Evolutionary conservation across 2,329 filamentous ascomycete genomes (phyloP).

Genomic region (Trichoderma cornu-damae): DNA sequence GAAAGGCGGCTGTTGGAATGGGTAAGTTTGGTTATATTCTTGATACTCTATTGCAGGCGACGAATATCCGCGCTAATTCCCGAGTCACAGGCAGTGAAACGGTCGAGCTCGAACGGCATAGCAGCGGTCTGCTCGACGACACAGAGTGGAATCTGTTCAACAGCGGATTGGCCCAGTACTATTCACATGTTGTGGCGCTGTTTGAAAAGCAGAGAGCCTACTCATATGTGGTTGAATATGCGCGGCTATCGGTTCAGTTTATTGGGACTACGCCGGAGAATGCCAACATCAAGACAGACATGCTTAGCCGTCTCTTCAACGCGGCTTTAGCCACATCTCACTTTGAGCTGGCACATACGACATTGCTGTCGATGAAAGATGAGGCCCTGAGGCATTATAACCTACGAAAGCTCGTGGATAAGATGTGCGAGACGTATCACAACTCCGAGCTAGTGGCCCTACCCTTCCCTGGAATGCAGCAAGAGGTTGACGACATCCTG

Average conservation of each 20-base stretch:
- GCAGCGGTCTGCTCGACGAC: conserved; percentile 65
- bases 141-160: conserved; percentile 66
- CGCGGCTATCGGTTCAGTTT: conserved; percentile 67
- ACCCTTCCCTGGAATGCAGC: conserved; percentile 71
- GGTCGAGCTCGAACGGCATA: conserved; percentile 48
- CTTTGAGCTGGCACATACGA: conserved; percentile 77
- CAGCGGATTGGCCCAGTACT: conserved; percentile 75
- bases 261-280: conserved; percentile 31
- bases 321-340: conserved; percentile 73
- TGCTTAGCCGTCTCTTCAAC: conserved; percentile 79
- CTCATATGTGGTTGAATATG: conserved; percentile 80
- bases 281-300: conserved; percentile 55
- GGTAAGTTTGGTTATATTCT: conserved; percentile 49
- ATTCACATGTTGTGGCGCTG: conserved; percentile 75
- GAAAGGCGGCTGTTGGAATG: conserved; percentile 75
- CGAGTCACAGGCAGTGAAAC: conserved; percentile 39
- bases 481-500: conserved; percentile 74
- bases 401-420: conserved; percentile 63
- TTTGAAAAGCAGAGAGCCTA: conserved; percentile 75
- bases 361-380: conserved; percentile 68
- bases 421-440: conserved; percentile 63
- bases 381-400: conserved; percentile 65
- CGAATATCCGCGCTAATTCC: conserved; percentile 2
- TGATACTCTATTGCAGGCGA: neutral
- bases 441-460: conserved; percentile 65